A percentile compares a stretch with the other conserved stretches of the same genome.
phyloP scores from a whole-genome alignment of 2,329 filamentous ascomycete species.

The Acephala macrosclerotiorum region DNA sequence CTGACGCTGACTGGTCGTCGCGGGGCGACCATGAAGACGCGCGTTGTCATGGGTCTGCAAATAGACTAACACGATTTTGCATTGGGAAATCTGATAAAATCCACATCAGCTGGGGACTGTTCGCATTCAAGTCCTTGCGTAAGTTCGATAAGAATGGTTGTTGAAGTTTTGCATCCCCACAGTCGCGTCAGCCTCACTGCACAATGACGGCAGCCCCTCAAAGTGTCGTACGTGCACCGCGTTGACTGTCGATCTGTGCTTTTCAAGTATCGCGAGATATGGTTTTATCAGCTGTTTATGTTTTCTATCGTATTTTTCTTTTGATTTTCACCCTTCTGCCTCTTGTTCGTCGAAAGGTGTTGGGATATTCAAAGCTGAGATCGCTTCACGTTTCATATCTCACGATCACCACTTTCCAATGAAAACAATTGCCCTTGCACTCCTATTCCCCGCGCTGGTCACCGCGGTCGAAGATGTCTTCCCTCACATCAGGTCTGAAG shows the following conservation, averaged over 20 bases:
- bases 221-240: neutral
- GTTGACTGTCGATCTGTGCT: neutral
- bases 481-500: slow-evolving; percentile 20
- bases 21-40: neutral
- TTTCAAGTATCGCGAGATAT: neutral
- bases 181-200: neutral
- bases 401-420: neutral
- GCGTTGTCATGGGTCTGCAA: slow-evolving; percentile 5
- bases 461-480: neutral
- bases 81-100: neutral
- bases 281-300: neutral
- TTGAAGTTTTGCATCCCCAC: neutral
- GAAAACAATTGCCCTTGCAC: neutral
- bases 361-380: neutral
- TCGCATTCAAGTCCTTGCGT: neutral
- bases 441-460: neutral
- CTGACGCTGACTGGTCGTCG: neutral
- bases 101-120: neutral
- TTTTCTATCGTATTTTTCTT: neutral
- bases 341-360: neutral
- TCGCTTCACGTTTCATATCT: neutral
- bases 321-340: neutral
- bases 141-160: neutral
- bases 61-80: neutral
- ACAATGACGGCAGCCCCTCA: slow-evolving; percentile 2